Base-by-base conservation (phyloP, 495 filamentous ascomycete genomes). In the Podospora appendiculata region DNA sequence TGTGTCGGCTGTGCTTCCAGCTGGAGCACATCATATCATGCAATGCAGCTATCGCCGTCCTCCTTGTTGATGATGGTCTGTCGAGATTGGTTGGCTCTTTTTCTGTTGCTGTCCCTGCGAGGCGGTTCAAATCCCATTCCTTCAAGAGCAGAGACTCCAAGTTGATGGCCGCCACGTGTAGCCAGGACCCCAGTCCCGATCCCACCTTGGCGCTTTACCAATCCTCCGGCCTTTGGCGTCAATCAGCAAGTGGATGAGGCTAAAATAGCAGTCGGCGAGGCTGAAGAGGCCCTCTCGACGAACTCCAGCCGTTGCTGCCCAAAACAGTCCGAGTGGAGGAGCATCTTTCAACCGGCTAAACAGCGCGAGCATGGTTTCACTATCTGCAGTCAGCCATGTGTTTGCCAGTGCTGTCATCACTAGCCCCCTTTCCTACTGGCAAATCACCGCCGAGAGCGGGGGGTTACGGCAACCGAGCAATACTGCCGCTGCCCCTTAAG, bases 241-340 rank as follows among this genome's bases (percentile, higher is more conserved):
- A 10, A 38, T 38, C 36, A 25, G 25, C 25, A 25, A 25, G 25
- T 25, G 25, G 25, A 25, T 25, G 25, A 25, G 25, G 25, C 25
- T 25, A 25, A 25, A 38, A 38, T 38, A 38, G 10, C 36, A 38
- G 12, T 34, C 44, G 18, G 12, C 44, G 44, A 12, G 36, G 36
- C 36, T 38, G 13, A 38, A 38, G 13, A 8, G 36, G 3, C 36
- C 13, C 3, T 38, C 13, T 3, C 36, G 3, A 3, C 36, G n/a
- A n/a, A n/a, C 36, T 7, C 10, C 13, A 38, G 25, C n/a, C 41
- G 34, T 53, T 53, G 54, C 43, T 57, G 54, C 50, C 54, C 50
- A 57, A 57, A 45, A 39, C 13, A 38, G 41, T 44, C 33, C 50
- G 8, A 35, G 48, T 12, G n/a, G 50, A 45, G 40, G 32, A 17